Evolutionary conservation across 2,329 filamentous ascomycete species (phyloP).

Genomic region (Talaromyces islandicus): DNA sequence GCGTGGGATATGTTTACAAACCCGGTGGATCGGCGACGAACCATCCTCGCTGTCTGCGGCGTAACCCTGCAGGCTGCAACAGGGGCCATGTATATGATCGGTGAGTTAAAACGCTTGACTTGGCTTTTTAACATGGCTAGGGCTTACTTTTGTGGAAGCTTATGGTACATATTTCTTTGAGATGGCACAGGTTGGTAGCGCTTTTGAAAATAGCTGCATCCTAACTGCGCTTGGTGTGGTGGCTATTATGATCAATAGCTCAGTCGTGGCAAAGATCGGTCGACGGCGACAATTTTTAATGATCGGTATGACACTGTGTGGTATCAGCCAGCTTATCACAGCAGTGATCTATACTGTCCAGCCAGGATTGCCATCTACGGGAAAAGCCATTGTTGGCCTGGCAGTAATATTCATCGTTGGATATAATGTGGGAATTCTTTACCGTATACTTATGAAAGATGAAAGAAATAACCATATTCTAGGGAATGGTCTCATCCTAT

Average conservation of each 20-base stretch:
- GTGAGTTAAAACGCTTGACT: constrained; percentile 20
- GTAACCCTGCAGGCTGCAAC: constrained; percentile 49
- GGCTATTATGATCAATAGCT: constrained; percentile 50
- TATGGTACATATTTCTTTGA: constrained; percentile 57
- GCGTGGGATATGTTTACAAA: constrained; percentile 47
- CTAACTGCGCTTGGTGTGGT: constrained; percentile 48
- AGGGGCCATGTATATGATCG: constrained; percentile 53
- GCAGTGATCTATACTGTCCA: constrained; percentile 47
- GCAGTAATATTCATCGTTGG: constrained; percentile 29
- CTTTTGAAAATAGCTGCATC: constrained; percentile 54
- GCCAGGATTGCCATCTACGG: constrained; percentile 26
- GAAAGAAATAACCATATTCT: not conserved
- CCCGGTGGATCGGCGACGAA: constrained; percentile 48
- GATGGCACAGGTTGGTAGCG: constrained; percentile 51
- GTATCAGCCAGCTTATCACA: constrained; percentile 49
- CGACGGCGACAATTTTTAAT: constrained; percentile 50
- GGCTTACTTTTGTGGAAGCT: constrained; percentile 26
- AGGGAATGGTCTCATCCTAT: constrained; percentile 49
- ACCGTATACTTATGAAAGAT: not conserved
- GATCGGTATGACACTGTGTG: constrained; percentile 47
- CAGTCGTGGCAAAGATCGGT: constrained; percentile 49
- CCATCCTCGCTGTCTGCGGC: constrained; percentile 43
- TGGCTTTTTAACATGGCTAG: not conserved
- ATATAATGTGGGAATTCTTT: constrained; percentile 36
- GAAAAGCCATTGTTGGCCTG: constrained; percentile 44